Conservation (phyloP, 139 green algal species). For the Choricystis sp. region DNA sequence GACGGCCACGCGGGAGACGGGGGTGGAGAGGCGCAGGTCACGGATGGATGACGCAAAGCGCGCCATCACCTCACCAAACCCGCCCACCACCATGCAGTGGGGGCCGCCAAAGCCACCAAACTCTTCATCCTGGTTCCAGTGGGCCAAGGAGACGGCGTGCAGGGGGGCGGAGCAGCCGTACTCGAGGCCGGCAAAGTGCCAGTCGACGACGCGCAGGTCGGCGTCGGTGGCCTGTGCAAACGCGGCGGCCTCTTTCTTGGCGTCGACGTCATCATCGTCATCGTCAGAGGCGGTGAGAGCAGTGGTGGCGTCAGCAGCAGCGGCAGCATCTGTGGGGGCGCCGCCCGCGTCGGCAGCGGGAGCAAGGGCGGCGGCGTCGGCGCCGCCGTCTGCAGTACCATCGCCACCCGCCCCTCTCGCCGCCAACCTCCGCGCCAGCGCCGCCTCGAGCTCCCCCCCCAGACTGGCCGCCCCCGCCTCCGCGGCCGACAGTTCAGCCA, state of each 20-base stretch:
- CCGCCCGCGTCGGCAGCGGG: no score
- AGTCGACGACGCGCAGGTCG: conserved; percentile 40
- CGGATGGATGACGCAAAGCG: conserved; percentile 11
- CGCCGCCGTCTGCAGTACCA: not conserved
- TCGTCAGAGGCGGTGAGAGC: no score
- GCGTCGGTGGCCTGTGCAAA: conserved; percentile 8
- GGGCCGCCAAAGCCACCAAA: conserved; percentile 70
- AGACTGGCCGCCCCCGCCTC: not conserved
- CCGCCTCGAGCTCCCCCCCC: conserved; percentile 10
- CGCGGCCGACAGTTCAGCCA: not conserved
- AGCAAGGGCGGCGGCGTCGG: not conserved
- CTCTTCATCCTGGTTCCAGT: conserved; percentile 76
- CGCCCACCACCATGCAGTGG: conserved; percentile 72
- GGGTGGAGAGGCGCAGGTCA: conserved; percentile 21
- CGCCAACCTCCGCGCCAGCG: conserved; percentile 7
- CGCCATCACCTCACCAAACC: conserved; percentile 25
- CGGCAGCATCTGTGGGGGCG: no score
- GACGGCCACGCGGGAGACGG: conserved; percentile 14
- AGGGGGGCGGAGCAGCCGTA: conserved; percentile 59
- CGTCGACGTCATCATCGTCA: no score
- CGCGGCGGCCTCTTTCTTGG: not conserved
- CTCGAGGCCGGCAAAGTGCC: conserved; percentile 79
- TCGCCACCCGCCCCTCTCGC: not conserved
- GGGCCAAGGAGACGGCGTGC: conserved; percentile 29
- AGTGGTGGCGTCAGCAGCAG: no score